A percentile compares a stretch with the other conserved stretches of the same genome.
phyloP scores from a whole-genome alignment of 2,329 filamentous ascomycete species.

The Colletotrichum camelliae region DNA sequence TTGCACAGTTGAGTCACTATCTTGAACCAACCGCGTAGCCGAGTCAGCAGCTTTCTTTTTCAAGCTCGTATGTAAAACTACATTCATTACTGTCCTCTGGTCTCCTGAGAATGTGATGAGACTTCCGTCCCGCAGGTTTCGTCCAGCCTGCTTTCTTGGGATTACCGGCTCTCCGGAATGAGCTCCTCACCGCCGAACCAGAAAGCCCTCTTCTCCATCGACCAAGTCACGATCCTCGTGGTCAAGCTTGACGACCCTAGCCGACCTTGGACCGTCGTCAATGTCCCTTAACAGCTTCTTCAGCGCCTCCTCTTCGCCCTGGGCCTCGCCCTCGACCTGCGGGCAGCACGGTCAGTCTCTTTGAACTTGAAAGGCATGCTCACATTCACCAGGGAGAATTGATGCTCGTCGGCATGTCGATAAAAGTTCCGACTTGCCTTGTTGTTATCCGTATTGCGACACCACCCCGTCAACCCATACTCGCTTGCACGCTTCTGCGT shows the following conservation, averaged over 20 bases:
- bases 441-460: slow-evolving; percentile 61
- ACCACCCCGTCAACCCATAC: slow-evolving; percentile 64
- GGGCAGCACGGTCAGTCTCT: not conserved
- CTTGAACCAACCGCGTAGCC: not conserved
- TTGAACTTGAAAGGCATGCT: not conserved
- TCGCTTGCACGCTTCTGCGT: slow-evolving; percentile 56
- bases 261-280: slow-evolving; percentile 73
- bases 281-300: slow-evolving; percentile 76
- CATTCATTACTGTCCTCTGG: not conserved
- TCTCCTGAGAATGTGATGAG: not conserved
- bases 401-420: not conserved
- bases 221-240: slow-evolving; percentile 69
- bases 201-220: slow-evolving; percentile 72
- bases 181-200: slow-evolving; percentile 46
- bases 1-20: not conserved
- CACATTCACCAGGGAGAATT: not conserved
- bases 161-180: not conserved
- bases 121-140: not conserved
- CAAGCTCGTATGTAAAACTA: not conserved
- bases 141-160: not conserved
- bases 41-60: not conserved
- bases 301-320: slow-evolving; percentile 72
- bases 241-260: slow-evolving; percentile 77
- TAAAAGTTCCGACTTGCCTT: slow-evolving; percentile 46
- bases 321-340: slow-evolving; percentile 89